Evolutionary conservation across 2,329 filamentous ascomycete species (phyloP).

Genomic region (Westerdykella aurantiaca): DNA sequence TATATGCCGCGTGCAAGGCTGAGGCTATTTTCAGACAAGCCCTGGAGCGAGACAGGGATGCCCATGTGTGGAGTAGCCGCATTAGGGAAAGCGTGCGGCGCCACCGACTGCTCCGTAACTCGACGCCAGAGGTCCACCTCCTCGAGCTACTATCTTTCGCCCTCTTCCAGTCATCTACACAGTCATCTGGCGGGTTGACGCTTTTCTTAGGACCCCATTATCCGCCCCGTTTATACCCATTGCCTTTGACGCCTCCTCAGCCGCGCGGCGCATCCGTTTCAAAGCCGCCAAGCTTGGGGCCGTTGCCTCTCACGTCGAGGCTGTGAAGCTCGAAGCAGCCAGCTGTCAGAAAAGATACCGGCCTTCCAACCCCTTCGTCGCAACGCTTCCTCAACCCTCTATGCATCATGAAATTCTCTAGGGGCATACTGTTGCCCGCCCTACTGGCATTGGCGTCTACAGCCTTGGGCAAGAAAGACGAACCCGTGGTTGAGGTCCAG

Average conservation of each 20-base stretch:
- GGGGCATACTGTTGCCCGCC: slow-evolving; percentile 43
- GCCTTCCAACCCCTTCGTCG: slow-evolving; percentile 10
- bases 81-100: too few relatives aligned
- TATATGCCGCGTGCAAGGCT: too few relatives aligned
- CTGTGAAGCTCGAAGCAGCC: slow-evolving; percentile 28
- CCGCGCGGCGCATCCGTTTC: slow-evolving; percentile 19
- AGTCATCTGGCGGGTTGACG: too few relatives aligned
- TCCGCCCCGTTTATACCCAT: too few relatives aligned
- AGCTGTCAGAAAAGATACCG: slow-evolving; percentile 29
- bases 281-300: slow-evolving; percentile 26
- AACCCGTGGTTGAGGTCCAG: slow-evolving; percentile 60
- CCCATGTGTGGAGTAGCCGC: too few relatives aligned
- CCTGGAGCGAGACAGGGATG: too few relatives aligned
- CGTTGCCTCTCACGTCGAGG: slow-evolving; percentile 28
- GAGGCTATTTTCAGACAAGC: too few relatives aligned
- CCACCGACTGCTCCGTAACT: too few relatives aligned
- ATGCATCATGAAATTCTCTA: slow-evolving; percentile 37
- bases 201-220: too few relatives aligned
- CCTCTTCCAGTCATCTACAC: too few relatives aligned
- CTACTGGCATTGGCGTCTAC: slow-evolving; percentile 44
- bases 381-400: slow-evolving; percentile 16
- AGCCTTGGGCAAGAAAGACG: slow-evolving; percentile 50
- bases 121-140: too few relatives aligned
- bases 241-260: neutral
- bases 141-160: too few relatives aligned